Base-by-base conservation (phyloP, 805 yeast species). In the Cephaloascus fragrans region DNA sequence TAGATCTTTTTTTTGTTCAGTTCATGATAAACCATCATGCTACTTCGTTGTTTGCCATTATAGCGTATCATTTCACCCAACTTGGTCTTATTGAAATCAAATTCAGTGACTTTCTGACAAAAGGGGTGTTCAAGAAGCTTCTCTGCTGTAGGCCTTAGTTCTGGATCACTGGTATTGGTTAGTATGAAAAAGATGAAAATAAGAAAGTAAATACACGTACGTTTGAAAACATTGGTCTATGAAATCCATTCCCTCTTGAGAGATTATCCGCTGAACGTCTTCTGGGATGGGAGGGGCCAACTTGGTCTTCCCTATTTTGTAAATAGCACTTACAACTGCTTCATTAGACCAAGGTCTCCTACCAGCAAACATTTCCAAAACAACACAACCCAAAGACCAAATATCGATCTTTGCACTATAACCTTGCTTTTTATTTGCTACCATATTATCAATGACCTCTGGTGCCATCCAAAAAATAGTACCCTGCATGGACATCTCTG, bases 401-500 rank as follows among this genome's bases (percentile, higher is more conserved):
- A 93, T 89, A 59, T 93, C 99, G 18, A 93, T 88, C 60, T 93
- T 93, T 17, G 98, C 98, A 64, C 95, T 86, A 56, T 93, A 93
- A 1, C 98, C 98, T 55, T 83, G 93, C 46, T 80, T 80, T 48
- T 73, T 73, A 48, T 77, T 75, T 45, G 77, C 81, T 3, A 76
- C 79, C 17, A 78, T 78, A 42, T 86, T 87, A 55, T 88, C 90
- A 37, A 93, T 88, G 46, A 94, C 96, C 55, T 93, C 99, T 0
- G 99, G 99, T 1, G 99, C 99, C 98, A 93, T 93, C 98, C 98
- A 93, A 57, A 89, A 93, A 1, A 94, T 87, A 0, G 98, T 89
- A 18, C 99, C 99, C 59, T 94, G 96, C 95, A 86, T 87, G 10
- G 97, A 89, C 95, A 89, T 85, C 40, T 87, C 96, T 3, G 96